Evolutionary conservation across 345 rosid genomes (phyloP).

Genomic region (Eucalyptus sp.): DNA sequence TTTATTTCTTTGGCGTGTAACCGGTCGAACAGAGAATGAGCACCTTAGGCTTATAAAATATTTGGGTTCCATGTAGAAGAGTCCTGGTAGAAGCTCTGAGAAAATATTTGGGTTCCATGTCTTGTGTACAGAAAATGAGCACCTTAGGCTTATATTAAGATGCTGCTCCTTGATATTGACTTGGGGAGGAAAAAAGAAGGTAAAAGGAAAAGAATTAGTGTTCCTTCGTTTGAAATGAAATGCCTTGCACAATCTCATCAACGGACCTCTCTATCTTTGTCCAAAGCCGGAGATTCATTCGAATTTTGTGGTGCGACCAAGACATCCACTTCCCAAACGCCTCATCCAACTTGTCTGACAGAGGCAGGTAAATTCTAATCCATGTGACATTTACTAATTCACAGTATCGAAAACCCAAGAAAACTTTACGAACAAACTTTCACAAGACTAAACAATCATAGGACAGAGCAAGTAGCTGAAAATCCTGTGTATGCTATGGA

Average conservation of each 20-base stretch:
- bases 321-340: background rate
- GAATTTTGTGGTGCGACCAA: background rate
- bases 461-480: background rate
- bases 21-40: background rate
- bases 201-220: background rate
- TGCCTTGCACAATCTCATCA: background rate
- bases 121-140: background rate
- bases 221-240: background rate
- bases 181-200: background rate
- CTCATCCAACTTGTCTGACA: background rate
- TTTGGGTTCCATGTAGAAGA: too few species aligned
- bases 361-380: background rate
- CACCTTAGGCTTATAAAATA: too few species aligned
- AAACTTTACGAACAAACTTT: background rate
- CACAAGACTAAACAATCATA: background rate
- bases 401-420: background rate
- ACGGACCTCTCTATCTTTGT: background rate
- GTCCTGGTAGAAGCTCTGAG: too few species aligned
- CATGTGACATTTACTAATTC: background rate
- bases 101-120: too few species aligned
- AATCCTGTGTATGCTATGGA: rapidly evolving
- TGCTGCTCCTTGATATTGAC: background rate
- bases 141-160: background rate
- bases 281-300: background rate
- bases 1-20: background rate